Evolutionary conservation across 1,139 yeast genomes (phyloP).

Genomic region (Ogataea hybrid): DNA sequence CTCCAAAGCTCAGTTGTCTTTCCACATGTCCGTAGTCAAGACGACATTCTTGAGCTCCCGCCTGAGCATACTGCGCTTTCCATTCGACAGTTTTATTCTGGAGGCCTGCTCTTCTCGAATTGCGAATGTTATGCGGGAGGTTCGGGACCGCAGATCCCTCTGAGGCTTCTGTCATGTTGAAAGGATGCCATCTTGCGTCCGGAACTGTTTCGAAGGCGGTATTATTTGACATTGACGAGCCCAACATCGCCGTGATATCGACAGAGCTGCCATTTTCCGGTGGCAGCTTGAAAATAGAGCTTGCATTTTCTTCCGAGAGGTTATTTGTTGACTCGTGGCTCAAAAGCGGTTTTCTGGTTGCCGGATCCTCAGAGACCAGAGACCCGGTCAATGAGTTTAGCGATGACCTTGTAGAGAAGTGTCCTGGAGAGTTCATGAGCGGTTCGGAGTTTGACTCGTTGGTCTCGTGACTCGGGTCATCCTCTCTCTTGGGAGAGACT

Average conservation of each 20-base stretch:
- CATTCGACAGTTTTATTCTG: neutral
- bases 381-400: constrained; percentile 16
- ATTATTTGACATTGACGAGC: constrained; percentile 10
- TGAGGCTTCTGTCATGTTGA: constrained; percentile 10
- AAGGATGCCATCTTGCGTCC: constrained; percentile 22
- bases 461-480: neutral
- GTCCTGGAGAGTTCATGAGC: constrained; percentile 7
- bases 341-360: constrained; percentile 15
- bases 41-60: neutral
- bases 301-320: constrained; percentile 5
- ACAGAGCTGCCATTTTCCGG: constrained; percentile 13
- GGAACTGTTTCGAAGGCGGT: constrained; percentile 2
- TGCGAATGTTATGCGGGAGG: constrained; percentile 4
- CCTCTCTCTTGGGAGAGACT: neutral
- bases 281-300: constrained; percentile 2
- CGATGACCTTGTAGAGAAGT: constrained; percentile 19
- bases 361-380: constrained; percentile 20
- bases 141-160: neutral
- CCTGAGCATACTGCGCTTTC: constrained; percentile 1
- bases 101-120: constrained; percentile 2
- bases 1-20: constrained; percentile 20
- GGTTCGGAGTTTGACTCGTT: neutral
- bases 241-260: constrained; percentile 18
- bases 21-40: neutral
- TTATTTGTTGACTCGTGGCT: constrained; percentile 13